Percentiles rank a stretch among this genome's conserved stretches.
Evolutionary conservation across 768 basidiomycete species (phyloP).

Genomic region (Amanita phalloides): DNA sequence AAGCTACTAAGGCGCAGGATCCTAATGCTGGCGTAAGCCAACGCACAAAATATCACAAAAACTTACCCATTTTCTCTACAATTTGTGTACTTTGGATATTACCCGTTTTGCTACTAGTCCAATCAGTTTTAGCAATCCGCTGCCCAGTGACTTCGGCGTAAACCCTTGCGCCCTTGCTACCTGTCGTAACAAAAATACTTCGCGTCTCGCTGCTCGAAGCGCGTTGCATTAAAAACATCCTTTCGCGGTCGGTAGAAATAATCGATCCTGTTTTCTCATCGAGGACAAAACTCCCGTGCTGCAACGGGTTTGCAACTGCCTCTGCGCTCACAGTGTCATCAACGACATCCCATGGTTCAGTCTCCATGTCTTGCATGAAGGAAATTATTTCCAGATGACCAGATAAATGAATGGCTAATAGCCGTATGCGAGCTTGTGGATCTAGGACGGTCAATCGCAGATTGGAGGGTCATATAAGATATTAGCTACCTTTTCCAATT

Average conservation of each 20-base stretch:
- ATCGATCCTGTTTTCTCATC: slow-evolving; percentile 39
- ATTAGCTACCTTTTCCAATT: slow-evolving; percentile 36
- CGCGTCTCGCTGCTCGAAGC: slow-evolving; percentile 12
- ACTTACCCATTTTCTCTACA: slow-evolving; percentile 51
- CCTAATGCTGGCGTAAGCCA: slow-evolving; percentile 16
- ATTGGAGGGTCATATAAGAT: background rate
- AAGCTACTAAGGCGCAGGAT: slow-evolving; percentile 43
- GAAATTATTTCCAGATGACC: slow-evolving; percentile 55
- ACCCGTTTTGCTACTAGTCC: slow-evolving; percentile 39
- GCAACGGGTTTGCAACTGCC: slow-evolving; percentile 32
- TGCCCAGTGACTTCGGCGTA: slow-evolving; percentile 55
- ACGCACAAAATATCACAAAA: background rate
- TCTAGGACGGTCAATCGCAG: slow-evolving; percentile 19
- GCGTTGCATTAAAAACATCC: slow-evolving; percentile 22
- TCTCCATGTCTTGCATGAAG: slow-evolving; percentile 24
- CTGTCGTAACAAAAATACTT: slow-evolving; percentile 36
- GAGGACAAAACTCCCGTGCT: slow-evolving; percentile 41
- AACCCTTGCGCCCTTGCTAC: slow-evolving; percentile 47
- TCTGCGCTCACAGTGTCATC: slow-evolving; percentile 25
- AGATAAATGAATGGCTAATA: slow-evolving; percentile 49
- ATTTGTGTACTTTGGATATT: slow-evolving; percentile 39
- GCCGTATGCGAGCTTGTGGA: slow-evolving; percentile 36
- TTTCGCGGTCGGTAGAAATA: slow-evolving; percentile 31
- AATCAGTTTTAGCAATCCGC: slow-evolving; percentile 54
- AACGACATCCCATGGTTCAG: slow-evolving; percentile 24